Evolutionary conservation across 371 early-diverging fungal species (phyloP).

Genomic region (Saksenaea vasiformis): DNA sequence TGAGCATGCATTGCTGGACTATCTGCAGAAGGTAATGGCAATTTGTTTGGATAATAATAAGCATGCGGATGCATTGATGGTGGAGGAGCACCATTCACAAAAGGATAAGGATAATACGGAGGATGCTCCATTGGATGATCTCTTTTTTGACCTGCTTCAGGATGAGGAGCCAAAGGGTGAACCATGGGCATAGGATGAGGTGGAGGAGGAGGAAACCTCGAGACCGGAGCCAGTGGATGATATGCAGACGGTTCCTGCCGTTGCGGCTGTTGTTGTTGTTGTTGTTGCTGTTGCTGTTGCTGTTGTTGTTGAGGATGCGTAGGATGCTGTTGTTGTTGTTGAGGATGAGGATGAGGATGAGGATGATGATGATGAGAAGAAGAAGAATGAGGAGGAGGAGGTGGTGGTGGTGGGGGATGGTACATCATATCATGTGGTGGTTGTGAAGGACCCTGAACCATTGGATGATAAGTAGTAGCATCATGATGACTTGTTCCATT

Average conservation of each 20-base stretch:
- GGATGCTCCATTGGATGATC: constrained; percentile 12
- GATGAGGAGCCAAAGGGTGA: constrained; percentile 1
- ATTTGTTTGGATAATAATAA: constrained; percentile 18
- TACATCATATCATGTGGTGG: constrained; percentile 3
- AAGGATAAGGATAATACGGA: constrained; percentile 10
- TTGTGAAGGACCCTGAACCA: neutral
- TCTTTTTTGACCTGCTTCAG: neutral
- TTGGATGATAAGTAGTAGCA: neutral
- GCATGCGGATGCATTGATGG: constrained; percentile 14
- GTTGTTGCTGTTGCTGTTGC: constrained; percentile 9
- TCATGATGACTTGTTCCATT: constrained; percentile 4
- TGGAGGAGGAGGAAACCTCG: constrained; percentile 11
- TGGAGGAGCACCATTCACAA: constrained; percentile 2
- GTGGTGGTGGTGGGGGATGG: neutral
- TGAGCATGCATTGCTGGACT: constrained; percentile 1
- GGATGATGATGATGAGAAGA: neutral
- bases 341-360: constrained; percentile 2
- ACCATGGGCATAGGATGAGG: constrained; percentile 9
- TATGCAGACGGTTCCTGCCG: constrained; percentile 11
- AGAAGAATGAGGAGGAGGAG: neutral
- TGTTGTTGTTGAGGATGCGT: constrained; percentile 15
- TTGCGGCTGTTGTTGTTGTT: constrained; percentile 21
- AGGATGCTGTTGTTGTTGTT: constrained; percentile 9
- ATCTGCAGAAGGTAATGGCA: constrained; percentile 8
- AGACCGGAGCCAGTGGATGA: constrained; percentile 5